These are phyloP conservation scores for Syzygium aromaticum DNA, from an alignment of 345 rosid species.

Conservation along the genomic window DNA sequence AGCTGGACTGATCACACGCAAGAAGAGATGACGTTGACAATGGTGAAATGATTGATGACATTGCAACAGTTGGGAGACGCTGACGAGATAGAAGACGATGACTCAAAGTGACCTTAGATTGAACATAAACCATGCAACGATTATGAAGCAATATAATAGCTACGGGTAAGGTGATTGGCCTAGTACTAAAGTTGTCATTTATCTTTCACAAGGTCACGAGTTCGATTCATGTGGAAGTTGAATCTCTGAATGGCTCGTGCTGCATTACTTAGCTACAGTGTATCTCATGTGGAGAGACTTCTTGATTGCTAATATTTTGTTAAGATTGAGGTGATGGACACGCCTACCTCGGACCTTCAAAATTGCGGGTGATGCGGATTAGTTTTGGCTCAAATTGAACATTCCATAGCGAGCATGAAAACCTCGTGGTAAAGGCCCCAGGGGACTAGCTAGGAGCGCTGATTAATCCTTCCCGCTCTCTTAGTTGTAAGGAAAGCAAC, in stretches of 20 bases:
- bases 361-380: neutral
- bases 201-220: neutral
- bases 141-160: neutral
- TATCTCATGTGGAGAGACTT: neutral
- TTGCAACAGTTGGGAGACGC: neutral
- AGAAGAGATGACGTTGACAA: neutral
- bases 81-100: neutral
- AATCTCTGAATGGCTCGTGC: neutral
- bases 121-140: neutral
- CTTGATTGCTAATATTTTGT: neutral
- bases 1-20: neutral
- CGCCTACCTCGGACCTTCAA: neutral
- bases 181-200: fast-evolving
- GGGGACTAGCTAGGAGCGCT: neutral
- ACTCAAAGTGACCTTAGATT: neutral
- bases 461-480: neutral
- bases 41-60: neutral
- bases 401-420: neutral
- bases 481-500: neutral
- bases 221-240: neutral
- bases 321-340: fast-evolving
- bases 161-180: neutral
- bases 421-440: neutral
- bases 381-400: neutral
- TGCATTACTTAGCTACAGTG: no score